Percentiles rank a stretch among this genome's conserved stretches.
phyloP scores from a whole-genome alignment of 495 filamentous ascomycete genomes.

The Copromyces sp. region DNA sequence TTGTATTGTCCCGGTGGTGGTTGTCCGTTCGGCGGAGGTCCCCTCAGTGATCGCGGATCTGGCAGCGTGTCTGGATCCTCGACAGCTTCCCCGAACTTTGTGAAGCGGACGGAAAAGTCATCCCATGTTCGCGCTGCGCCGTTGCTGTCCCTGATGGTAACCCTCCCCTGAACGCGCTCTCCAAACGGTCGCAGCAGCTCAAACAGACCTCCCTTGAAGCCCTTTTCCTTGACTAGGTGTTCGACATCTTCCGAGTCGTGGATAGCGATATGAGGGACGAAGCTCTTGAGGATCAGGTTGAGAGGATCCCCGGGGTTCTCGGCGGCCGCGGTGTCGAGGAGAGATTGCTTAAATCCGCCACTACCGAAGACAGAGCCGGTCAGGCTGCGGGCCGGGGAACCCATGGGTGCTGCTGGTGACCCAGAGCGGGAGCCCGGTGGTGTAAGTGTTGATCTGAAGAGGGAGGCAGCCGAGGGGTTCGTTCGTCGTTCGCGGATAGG shows the following conservation, averaged over 20 bases:
- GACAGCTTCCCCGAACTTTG: constrained; percentile 51
- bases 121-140: constrained; percentile 76
- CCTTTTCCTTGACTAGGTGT: constrained; percentile 70
- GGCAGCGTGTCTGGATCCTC: constrained; percentile 35
- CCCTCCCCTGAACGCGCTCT: constrained; percentile 78
- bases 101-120: constrained; percentile 82
- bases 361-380: constrained; percentile 39
- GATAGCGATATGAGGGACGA: constrained; percentile 78
- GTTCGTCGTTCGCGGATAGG: constrained; percentile 36
- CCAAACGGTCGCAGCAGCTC: constrained; percentile 84
- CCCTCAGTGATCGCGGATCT: constrained; percentile 15
- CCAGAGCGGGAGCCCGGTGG: constrained; percentile 45
- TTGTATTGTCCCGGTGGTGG: constrained; percentile 11
- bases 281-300: constrained; percentile 67
- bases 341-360: constrained; percentile 28
- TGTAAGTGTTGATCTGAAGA: constrained; percentile 48
- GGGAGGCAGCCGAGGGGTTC: constrained; percentile 46
- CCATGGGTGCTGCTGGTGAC: constrained; percentile 45
- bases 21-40: constrained; percentile 9
- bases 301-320: constrained; percentile 51
- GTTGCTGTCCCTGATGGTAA: constrained; percentile 80
- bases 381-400: constrained; percentile 42
- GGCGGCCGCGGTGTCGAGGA: constrained; percentile 38
- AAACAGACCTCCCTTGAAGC: constrained; percentile 69
- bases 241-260: constrained; percentile 78